A percentile compares a stretch with the other conserved stretches of the same genome.
phyloP scores from a whole-genome alignment of 352 stramenopile species.

The Globisporangium rhizosaccharum region DNA sequence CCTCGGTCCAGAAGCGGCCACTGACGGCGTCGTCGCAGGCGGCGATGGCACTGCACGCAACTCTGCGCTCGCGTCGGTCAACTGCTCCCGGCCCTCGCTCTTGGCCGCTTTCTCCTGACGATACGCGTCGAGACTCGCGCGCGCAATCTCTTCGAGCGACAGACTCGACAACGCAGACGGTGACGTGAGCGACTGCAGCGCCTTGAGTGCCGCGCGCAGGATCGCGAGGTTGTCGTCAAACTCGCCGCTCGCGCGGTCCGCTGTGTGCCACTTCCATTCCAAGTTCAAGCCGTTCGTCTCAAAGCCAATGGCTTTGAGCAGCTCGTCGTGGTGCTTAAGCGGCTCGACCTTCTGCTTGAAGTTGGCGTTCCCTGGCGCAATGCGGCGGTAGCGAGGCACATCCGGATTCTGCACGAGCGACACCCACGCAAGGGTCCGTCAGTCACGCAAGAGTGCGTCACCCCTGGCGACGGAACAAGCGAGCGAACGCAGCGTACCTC shows the following conservation, averaged over 20 bases:
- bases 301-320: conserved; percentile 77
- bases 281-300: conserved; percentile 68
- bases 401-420: conserved; percentile 54
- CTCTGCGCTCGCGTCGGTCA: too few relatives aligned
- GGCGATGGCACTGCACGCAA: neutral
- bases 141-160: conserved; percentile 49
- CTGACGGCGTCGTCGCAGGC: neutral
- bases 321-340: conserved; percentile 67
- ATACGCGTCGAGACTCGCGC: conserved; percentile 28
- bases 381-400: conserved; percentile 75
- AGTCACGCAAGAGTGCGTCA: neutral
- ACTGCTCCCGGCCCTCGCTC: neutral
- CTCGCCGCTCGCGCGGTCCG: conserved; percentile 46
- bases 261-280: conserved; percentile 80
- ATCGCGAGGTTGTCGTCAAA: conserved; percentile 69
- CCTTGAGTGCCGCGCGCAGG: conserved; percentile 49
- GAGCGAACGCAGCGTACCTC: conserved; percentile 33
- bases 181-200: conserved; percentile 49
- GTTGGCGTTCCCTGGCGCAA: conserved; percentile 70
- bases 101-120: conserved; percentile 20
- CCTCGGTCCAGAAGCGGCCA: conserved; percentile 1
- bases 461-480: neutral
- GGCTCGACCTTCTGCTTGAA: conserved; percentile 85
- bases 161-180: conserved; percentile 31
- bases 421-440: neutral